Percentiles rank a stretch among this genome's conserved stretches.
These are phyloP conservation scores for Juglanconis sp. DNA, from an alignment of 2,329 filamentous ascomycete species.

Conservation along the genomic window DNA sequence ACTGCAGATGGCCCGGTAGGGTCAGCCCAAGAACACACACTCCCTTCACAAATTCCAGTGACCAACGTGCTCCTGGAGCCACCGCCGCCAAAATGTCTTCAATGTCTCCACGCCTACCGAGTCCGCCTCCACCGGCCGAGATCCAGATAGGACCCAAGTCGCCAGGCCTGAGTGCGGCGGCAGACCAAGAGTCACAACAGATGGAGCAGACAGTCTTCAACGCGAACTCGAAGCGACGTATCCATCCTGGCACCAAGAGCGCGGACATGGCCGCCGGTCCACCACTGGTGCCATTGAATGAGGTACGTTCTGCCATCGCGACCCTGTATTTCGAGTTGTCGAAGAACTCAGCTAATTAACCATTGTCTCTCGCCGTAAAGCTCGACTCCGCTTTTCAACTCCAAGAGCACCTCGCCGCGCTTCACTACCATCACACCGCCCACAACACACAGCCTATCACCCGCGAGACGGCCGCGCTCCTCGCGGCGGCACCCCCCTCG, in stretches of 20 bases:
- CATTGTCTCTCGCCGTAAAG: conserved; percentile 42
- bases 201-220: conserved; percentile 65
- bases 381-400: conserved; percentile 97
- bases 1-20: conserved; percentile 5
- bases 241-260: conserved; percentile 89
- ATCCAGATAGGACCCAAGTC: conserved; percentile 69
- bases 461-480: conserved; percentile 68
- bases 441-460: conserved; percentile 69
- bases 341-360: not conserved
- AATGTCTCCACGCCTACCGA: conserved; percentile 88
- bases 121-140: conserved; percentile 90
- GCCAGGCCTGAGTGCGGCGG: conserved; percentile 25
- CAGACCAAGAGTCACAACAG: conserved; percentile 56
- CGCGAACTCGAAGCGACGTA: conserved; percentile 74
- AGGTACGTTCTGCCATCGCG: conserved; percentile 54
- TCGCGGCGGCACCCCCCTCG: conserved; percentile 76
- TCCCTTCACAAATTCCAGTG: not conserved
- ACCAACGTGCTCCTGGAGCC: not conserved
- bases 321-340: not conserved
- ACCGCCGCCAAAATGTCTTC: conserved; percentile 57
- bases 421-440: conserved; percentile 77
- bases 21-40: not conserved
- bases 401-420: conserved; percentile 91
- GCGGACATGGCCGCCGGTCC: conserved; percentile 90
- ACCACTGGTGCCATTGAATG: conserved; percentile 77